Percentiles rank a stretch among this genome's conserved stretches.
Evolutionary conservation across 768 basidiomycete genomes (phyloP).

Genomic region (Dioszegia hungarica): DNA sequence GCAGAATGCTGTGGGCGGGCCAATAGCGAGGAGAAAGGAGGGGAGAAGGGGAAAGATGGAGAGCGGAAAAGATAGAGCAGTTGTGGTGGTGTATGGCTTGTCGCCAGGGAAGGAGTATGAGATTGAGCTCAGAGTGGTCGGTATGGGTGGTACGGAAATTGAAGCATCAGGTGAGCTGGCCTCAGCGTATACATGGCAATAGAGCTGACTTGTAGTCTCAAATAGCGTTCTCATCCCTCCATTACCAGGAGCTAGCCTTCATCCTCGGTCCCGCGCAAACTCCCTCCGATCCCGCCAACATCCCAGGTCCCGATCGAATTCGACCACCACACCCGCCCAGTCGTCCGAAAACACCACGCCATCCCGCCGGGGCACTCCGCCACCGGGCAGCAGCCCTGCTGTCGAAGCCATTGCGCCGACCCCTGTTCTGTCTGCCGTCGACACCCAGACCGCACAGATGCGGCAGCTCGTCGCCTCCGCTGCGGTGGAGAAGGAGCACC

Average conservation of each 20-base stretch:
- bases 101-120: conserved; percentile 87
- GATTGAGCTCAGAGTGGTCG: conserved; percentile 72
- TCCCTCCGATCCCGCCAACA: conserved; percentile 41
- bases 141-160: conserved; percentile 23
- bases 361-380: conserved; percentile 7
- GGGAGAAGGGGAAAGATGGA: conserved; percentile 4
- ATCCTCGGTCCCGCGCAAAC: conserved; percentile 44
- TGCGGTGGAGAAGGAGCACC: conserved; percentile 62
- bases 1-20: conserved; percentile 8
- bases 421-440: conserved; percentile 29
- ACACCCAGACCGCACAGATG: conserved; percentile 51
- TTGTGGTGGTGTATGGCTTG: conserved; percentile 84
- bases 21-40: conserved; percentile 6
- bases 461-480: conserved; percentile 63
- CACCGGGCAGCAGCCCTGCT: conserved; percentile 1
- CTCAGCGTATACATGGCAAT: not conserved
- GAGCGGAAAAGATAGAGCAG: conserved; percentile 66
- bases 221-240: conserved; percentile 36
- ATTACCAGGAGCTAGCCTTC: conserved; percentile 21
- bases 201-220: conserved; percentile 26
- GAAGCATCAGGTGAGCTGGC: conserved; percentile 26
- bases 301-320: conserved; percentile 45
- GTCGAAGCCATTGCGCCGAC: conserved; percentile 18
- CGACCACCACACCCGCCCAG: conserved; percentile 17
- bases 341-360: conserved; percentile 2